phyloP scores from a whole-genome alignment of 768 basidiomycete species.

The Dioszegia aurantiaca region DNA sequence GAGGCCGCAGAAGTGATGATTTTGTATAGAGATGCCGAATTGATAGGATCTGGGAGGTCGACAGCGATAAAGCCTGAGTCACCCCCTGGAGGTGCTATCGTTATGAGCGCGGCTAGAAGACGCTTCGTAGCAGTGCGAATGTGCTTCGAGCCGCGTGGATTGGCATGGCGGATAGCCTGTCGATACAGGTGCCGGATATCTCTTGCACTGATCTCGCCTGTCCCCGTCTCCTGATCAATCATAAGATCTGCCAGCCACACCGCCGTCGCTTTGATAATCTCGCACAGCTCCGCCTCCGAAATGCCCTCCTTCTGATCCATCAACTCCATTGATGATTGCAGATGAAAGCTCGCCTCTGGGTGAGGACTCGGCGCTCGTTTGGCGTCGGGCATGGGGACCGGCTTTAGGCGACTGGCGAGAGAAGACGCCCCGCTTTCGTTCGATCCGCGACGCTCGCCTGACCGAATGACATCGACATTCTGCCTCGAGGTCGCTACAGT shows the following conservation, averaged over 20 bases:
- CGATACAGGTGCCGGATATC: slow-evolving; percentile 24
- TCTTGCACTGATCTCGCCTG: slow-evolving; percentile 4
- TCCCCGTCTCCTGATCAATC: slow-evolving; percentile 14
- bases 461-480: slow-evolving; percentile 11
- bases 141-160: slow-evolving; percentile 15
- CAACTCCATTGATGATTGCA: slow-evolving; percentile 17
- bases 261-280: slow-evolving; percentile 35
- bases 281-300: slow-evolving; percentile 27
- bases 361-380: slow-evolving; percentile 9
- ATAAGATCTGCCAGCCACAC: slow-evolving; percentile 23
- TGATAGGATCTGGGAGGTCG: slow-evolving; percentile 27
- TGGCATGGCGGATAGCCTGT: slow-evolving; percentile 27
- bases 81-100: slow-evolving; percentile 25
- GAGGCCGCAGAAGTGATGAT: slow-evolving; percentile 19
- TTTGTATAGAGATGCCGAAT: slow-evolving; percentile 25
- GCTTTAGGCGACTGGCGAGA: slow-evolving; percentile 10
- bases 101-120: slow-evolving; percentile 35
- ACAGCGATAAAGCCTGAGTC: slow-evolving; percentile 10
- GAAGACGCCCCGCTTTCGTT: background rate
- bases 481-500: slow-evolving; percentile 12
- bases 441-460: slow-evolving; percentile 11
- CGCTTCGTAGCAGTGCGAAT: slow-evolving; percentile 38
- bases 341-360: slow-evolving; percentile 19
- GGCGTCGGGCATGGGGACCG: background rate
- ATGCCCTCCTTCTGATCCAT: slow-evolving; percentile 19